Evolutionary conservation across 2,329 filamentous ascomycete species (phyloP), one percentile per base, ranked within the genome.

Genomic region (Diaporthe eres): DNA sequence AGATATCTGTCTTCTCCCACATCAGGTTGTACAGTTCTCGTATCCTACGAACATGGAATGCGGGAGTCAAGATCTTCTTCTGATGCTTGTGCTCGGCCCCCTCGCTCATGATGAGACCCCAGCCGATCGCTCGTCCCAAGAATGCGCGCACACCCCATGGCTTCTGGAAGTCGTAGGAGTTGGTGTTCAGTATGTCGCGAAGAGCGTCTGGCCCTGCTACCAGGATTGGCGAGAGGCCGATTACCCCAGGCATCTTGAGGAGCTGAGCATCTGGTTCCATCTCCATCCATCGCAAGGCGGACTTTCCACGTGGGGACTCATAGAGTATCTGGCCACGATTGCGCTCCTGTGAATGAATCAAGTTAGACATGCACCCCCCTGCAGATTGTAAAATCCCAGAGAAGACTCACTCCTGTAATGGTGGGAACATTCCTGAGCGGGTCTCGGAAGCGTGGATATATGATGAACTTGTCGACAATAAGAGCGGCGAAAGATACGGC

Each of bases 21-120:
- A 75, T 75, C 4, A 75, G 57, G 25, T 42, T 72, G 17, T 75
- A 75, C 25, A 75, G 57, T 17, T 72, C 74, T n/a, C 74, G 57
- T 55, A 75, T 58, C 58, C 74, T 63, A 25, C 74, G 31, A 17
- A 75, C 37, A 15, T 75, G 47, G 37, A 75, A 75, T 2, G 67
- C 67, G 1, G 67, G 67, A 17, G 67, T 72, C 34, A 75, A 60
- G 17, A 42, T n/a, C 49, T 49, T 75, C 47, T 72, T 75, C n/a
- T 75, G 74, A 31, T 53, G 60, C 58, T 75, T 75, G 44, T 75
- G 74, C 37, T 72, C 74, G n/a, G 67, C 15, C 17, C 74, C 74
- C 44, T 75, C 74, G 6, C 67, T 71, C 67, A 75, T 47, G 58
- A 75, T 75, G 15, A 75, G 57, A 13, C 74, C 74, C 74, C 74